phyloP scores from a whole-genome alignment of 495 filamentous ascomycete genomes.

The Neurospora tetrasperma region DNA sequence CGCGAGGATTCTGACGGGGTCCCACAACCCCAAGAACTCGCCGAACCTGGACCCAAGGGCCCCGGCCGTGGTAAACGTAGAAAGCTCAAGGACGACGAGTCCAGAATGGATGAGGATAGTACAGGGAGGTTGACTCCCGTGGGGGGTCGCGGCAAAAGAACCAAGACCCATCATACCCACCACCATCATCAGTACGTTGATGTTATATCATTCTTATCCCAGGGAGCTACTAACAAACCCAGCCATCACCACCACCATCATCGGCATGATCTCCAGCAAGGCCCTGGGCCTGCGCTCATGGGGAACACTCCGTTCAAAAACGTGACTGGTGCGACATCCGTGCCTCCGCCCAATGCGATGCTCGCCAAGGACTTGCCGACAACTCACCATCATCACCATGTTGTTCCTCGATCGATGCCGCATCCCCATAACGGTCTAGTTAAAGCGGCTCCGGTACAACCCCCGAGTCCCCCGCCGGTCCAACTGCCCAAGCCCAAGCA shows the following conservation, averaged over 20 bases:
- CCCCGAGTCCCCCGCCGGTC: conserved; percentile 30
- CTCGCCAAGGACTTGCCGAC: conserved; percentile 37
- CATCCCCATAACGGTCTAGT: conserved; percentile 13
- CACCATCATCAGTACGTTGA: conserved; percentile 51
- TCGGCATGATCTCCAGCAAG: conserved; percentile 57
- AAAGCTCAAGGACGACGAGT: conserved; percentile 50
- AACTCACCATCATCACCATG: conserved; percentile 28
- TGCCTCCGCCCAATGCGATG: conserved; percentile 44
- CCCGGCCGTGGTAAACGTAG: conserved; percentile 45
- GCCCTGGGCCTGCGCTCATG: conserved; percentile 33
- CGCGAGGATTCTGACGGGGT: conserved; percentile 37
- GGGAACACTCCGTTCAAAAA: conserved; percentile 29
- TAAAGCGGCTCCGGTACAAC: conserved; percentile 27
- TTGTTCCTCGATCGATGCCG: conserved; percentile 17
- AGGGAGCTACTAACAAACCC: conserved; percentile 14
- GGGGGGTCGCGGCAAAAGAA: conserved; percentile 46
- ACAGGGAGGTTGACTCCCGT: conserved; percentile 42
- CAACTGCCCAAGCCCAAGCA: conserved; percentile 41
- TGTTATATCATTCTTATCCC: conserved; percentile 9
- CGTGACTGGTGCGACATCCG: conserved; percentile 37
- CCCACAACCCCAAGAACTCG: conserved; percentile 22
- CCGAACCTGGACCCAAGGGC: conserved; percentile 20
- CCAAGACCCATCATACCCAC: conserved; percentile 48
- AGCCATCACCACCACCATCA: conserved; percentile 71
- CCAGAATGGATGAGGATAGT: conserved; percentile 48